Conservation (phyloP, 2,329 filamentous ascomycete genomes). For the Harringtonia lauricola region DNA sequence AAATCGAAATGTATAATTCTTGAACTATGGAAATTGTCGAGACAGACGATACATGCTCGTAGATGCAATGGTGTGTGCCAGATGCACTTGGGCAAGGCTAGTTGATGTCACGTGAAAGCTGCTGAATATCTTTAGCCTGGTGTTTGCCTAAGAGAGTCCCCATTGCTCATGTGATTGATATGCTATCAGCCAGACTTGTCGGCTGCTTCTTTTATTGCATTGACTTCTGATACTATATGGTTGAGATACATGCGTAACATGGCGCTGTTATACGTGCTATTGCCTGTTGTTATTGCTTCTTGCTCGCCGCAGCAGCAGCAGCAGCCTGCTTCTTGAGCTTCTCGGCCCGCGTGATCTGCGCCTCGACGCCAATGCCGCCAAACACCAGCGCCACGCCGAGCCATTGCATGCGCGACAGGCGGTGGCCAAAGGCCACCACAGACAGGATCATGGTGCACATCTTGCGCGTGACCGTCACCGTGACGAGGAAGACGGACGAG, state of each 20-base stretch:
- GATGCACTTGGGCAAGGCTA: no score
- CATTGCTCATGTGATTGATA: no score
- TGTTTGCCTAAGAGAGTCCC: no score
- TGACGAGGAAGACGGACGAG: conserved; percentile 83
- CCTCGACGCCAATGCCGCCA: conserved; percentile 88
- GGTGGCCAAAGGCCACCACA: conserved; percentile 88
- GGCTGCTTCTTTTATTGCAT: neutral
- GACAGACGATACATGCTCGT: no score
- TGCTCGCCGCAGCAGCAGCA: conserved; percentile 40
- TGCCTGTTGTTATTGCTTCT: conserved; percentile 15
- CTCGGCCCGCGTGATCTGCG: conserved; percentile 66
- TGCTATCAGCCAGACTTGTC: no score
- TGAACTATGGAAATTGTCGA: no score
- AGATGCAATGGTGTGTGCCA: no score
- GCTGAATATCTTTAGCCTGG: no score
- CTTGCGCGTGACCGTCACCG: conserved; percentile 93
- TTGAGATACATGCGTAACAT: no score
- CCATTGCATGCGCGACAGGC: conserved; percentile 82
- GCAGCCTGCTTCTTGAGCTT: conserved; percentile 70
- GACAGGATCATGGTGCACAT: conserved; percentile 99
- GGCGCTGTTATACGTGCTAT: no score
- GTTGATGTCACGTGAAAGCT: no score
- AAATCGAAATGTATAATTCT: neutral
- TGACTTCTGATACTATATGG: no score
- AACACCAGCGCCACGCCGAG: conserved; percentile 87